A percentile compares a stretch with the other conserved stretches of the same genome.
Evolutionary conservation across 129 eudicot genomes (phyloP).

Genomic region (Escallonia rubra): DNA sequence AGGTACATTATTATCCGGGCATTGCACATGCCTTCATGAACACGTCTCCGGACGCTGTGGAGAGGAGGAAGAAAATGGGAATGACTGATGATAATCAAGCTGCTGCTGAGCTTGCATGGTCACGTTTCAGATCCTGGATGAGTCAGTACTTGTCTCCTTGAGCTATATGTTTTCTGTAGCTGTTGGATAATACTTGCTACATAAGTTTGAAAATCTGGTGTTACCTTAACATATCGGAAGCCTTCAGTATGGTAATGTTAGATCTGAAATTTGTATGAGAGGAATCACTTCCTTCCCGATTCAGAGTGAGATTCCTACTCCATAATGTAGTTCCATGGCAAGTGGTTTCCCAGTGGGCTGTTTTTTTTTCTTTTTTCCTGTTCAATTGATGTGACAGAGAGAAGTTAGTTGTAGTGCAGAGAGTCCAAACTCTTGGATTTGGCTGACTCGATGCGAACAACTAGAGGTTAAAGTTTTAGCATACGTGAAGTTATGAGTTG

Average conservation of each 20-base stretch:
- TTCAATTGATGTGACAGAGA: too few relatives aligned
- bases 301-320: not conserved
- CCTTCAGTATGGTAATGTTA: not conserved
- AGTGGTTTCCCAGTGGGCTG: not conserved
- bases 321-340: not conserved
- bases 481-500: too few relatives aligned
- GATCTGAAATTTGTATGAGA: not conserved
- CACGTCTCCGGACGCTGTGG: conserved; percentile 60
- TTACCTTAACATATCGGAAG: conserved; percentile 8
- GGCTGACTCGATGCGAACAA: too few relatives aligned
- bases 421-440: too few relatives aligned
- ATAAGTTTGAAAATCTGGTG: not conserved
- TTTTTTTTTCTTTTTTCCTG: too few relatives aligned
- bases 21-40: conserved; percentile 83
- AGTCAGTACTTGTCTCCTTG: conserved; percentile 43
- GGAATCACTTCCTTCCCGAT: not conserved
- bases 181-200: not conserved
- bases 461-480: too few relatives aligned
- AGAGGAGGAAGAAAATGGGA: conserved; percentile 80
- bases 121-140: conserved; percentile 87
- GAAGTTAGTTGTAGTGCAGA: too few relatives aligned
- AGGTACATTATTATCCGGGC: conserved; percentile 75
- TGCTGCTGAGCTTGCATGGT: conserved; percentile 80
- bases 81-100: conserved; percentile 55
- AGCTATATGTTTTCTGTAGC: conserved; percentile 3